A percentile compares a stretch with the other conserved stretches of the same genome.
These are phyloP conservation scores for Pseudopediastrum boryanum DNA, from an alignment of 139 green algal species.

Conservation along the genomic window DNA sequence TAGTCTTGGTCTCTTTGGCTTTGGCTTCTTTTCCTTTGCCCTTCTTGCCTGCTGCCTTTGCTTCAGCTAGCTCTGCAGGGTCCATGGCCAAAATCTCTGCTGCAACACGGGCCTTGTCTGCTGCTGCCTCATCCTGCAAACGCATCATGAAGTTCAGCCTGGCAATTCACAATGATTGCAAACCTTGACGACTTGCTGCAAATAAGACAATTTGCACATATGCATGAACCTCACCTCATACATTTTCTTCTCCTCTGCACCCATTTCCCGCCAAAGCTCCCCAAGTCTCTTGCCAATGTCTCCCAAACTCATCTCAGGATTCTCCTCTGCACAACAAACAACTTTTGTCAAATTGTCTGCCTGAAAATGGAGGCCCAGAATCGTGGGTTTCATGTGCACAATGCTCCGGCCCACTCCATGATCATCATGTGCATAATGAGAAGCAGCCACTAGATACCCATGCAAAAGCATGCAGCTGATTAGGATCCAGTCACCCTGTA, in stretches of 20 bases:
- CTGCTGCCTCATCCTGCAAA: not conserved
- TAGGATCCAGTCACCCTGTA: not conserved
- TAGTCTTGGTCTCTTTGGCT: no score
- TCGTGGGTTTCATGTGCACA: not conserved
- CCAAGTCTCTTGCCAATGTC: constrained; percentile 7
- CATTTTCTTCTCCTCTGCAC: not conserved
- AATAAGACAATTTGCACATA: not conserved
- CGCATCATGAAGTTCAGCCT: not conserved
- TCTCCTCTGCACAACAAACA: constrained; percentile 11
- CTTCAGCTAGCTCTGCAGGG: not conserved
- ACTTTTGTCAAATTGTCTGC: not conserved
- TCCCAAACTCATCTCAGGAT: constrained; percentile 7
- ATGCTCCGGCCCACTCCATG: not conserved
- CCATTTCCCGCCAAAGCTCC: constrained; percentile 26
- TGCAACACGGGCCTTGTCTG: constrained; percentile 14
- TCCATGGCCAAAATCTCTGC: constrained; percentile 30
- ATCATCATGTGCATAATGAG: not conserved
- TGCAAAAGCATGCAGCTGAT: not conserved
- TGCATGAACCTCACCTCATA: not conserved
- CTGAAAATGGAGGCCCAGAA: not conserved
- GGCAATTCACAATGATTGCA: not conserved
- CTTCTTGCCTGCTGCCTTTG: no score
- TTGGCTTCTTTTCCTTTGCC: no score
- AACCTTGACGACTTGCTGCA: not conserved
- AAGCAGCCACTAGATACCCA: not conserved